Conservation (phyloP, 306 rosid genomes). For the Lupinus albus region DNA sequence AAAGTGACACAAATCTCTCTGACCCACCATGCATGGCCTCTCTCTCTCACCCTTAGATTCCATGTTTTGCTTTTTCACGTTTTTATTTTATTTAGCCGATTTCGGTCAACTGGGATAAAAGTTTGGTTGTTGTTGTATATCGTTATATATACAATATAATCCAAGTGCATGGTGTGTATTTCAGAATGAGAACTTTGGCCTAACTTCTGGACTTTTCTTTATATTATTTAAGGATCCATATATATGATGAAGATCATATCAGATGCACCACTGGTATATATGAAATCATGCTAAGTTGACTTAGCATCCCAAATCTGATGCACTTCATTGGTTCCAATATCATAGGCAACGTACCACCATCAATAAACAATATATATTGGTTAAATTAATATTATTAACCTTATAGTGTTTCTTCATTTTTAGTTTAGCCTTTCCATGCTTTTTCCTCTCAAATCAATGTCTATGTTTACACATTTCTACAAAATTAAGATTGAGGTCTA, state of each 20-base stretch:
- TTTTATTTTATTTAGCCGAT: neutral
- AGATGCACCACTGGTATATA: conserved; percentile 1
- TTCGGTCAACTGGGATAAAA: too few species aligned
- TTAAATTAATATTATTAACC: too few species aligned
- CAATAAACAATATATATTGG: neutral
- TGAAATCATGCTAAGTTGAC: conserved; percentile 24
- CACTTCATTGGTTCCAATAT: conserved; percentile 42
- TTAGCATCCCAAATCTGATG: neutral
- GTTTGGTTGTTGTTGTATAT: too few species aligned
- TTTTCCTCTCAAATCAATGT: too few species aligned
- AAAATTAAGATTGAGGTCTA: too few species aligned
- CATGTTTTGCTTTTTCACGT: neutral
- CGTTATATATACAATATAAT: conserved; percentile 22
- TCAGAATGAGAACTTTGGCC: conserved; percentile 35
- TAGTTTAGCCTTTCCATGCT: too few species aligned
- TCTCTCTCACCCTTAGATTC: conserved; percentile 32
- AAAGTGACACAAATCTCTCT: conserved; percentile 35
- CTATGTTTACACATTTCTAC: too few species aligned
- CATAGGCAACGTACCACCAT: conserved; percentile 40
- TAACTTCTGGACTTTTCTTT: conserved; percentile 29
- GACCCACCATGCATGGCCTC: conserved; percentile 49
- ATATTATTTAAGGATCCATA: neutral
- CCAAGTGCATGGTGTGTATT: neutral
- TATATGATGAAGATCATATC: conserved; percentile 38
- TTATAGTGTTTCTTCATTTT: too few species aligned